Percentiles rank a stretch among this genome's conserved stretches.
Conservation (phyloP, 2,329 filamentous ascomycete species). For the Neopestalotiopsis sp. region DNA sequence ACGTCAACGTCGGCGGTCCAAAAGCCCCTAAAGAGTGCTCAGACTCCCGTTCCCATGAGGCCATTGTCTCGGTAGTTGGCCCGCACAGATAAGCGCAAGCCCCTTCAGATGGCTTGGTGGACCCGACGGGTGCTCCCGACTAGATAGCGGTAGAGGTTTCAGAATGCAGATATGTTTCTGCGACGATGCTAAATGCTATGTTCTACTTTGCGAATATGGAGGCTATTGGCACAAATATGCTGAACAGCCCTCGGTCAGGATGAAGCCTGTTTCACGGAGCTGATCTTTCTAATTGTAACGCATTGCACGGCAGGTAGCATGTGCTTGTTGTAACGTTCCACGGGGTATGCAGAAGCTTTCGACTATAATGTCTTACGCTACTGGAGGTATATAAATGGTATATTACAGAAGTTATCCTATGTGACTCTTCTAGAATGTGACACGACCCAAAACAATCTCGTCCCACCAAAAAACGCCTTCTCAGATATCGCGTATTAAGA, state of each 20-base stretch:
- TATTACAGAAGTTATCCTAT: slow-evolving; percentile 1
- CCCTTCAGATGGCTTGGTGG: neutral
- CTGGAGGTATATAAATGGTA: neutral
- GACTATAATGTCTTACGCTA: neutral
- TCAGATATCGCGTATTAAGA: neutral
- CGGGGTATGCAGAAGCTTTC: neutral
- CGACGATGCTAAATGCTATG: neutral
- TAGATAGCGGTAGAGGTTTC: neutral
- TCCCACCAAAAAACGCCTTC: neutral
- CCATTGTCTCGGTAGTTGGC: neutral
- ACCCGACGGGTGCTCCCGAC: neutral
- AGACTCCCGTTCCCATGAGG: neutral
- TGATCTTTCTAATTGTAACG: neutral
- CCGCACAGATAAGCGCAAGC: neutral
- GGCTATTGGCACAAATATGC: neutral
- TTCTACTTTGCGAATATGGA: neutral
- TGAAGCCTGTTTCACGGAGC: too few species aligned
- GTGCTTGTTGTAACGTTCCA: neutral
- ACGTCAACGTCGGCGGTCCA: too few species aligned
- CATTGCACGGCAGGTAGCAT: neutral
- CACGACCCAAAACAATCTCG: neutral
- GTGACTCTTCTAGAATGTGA: neutral
- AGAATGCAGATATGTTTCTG: neutral
- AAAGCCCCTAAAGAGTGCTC: too few species aligned
- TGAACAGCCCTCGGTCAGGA: neutral